Base-by-base conservation (phyloP, 2,329 filamentous ascomycete species). In the Fusarium cyanostomum region DNA sequence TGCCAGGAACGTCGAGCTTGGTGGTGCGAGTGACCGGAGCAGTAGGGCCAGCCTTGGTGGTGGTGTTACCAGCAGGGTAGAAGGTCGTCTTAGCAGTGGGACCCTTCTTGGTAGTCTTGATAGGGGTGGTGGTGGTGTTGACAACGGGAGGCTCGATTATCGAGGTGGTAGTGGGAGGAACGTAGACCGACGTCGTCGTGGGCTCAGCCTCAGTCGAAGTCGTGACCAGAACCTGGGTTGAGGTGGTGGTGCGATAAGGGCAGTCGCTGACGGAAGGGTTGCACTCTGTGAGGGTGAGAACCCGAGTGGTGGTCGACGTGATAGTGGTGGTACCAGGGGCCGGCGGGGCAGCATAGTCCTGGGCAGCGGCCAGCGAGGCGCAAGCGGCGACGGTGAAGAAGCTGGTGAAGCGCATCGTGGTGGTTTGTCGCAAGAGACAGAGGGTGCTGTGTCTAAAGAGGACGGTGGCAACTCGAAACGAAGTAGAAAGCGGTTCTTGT, bases 271-370 rank as follows among this genome's bases (percentile, higher is more conserved):
- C 73, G 10, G 73, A 74, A 38, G 80, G 77, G 71, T 78, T 76
- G 77, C 82, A 82, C 69, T 74, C 67, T 55, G 81, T 84, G 71
- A 84, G 75, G 70, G 81, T 84, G 62, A 80, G 56, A 46, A 77
- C 78, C 65, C 71, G 73, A 52, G 79, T 81, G 50, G 74, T 74
- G 54, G 81, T 84, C 13, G 78, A 78, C 52, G 81, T 84, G 56
- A 76, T 49, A 10, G 75, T 78, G 54, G 76, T 78, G 59, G 77
- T 81, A 57, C 46, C 33, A 30, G 46, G 37, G 11, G 28, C 21
- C 10, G 48, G 55, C 13, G 56, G 55, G 44, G 59, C 42, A 42
- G 55, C 60, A 30, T 67, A 66, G 15, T 69, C 59, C 35, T 62
- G 58, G 42, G 71, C 71, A 57, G 76, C 77, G 60, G 73, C 71